Base-by-base conservation (phyloP, 2,329 filamentous ascomycete species). In the Rhynchosporium agropyri region DNA sequence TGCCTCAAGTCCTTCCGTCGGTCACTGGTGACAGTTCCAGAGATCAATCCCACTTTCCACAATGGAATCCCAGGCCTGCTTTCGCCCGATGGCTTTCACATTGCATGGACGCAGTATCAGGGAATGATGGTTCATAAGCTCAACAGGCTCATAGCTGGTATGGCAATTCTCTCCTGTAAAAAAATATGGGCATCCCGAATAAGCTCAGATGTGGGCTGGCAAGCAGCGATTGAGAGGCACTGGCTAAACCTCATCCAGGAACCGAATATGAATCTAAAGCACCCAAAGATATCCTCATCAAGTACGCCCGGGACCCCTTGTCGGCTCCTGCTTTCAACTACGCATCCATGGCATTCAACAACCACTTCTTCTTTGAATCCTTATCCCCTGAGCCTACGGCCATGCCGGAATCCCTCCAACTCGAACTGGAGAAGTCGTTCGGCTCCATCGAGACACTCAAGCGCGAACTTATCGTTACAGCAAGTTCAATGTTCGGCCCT, bases 301-400 rank as follows among this genome's bases (percentile, higher is more conserved):
- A 86, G 73, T 89, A 89, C 63, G 90, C 94, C 64, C 91, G 92
- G 76, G 85, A 95, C 73, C 89, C 94, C 50, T 82, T 83, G 69
- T 82, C 84, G 67, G 95, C 95, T 48, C 83, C 88, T 70, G 81
- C 89, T 75, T 99, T 99, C 87, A 99, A 98, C 84, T 86, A 96
- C 76, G 95, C 95, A 76, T 96, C 91, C 71, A 96, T 96, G 90
- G 91, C 92, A 61, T 89, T 91, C 83, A 98, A 98, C 85, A 97
- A 87, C 76, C 80, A 87, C 75, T 89, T 92, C 81, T 94, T 92
- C 84, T 93, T 94, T 83, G 76, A 84, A 69, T 78, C 81, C 66
- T 76, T 88, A 58, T 74, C 75, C 66, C 75, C 82, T 74, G 74
- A 70, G 60, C 69, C 74, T 61, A 79, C 76, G 54, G 71, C 77